Evolutionary conservation across 495 filamentous ascomycete species (phyloP).

Genomic region (Xylaria telfairii): DNA sequence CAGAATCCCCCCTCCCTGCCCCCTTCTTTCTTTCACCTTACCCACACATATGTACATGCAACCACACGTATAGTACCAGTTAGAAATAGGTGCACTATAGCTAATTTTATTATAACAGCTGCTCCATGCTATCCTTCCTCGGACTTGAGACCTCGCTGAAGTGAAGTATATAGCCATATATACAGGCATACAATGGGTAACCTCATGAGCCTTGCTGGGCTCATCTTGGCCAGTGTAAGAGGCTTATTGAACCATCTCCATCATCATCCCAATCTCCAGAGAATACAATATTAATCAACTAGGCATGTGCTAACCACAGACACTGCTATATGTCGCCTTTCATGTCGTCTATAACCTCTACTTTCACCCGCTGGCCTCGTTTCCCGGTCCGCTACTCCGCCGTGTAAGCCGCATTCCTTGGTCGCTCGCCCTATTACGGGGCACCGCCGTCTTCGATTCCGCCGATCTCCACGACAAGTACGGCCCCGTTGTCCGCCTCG

Average conservation of each 20-base stretch:
- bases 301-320: too few species aligned
- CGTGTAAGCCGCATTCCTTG: slow-evolving; percentile 46
- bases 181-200: not conserved
- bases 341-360: slow-evolving; percentile 44
- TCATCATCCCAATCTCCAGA: too few species aligned
- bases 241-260: not conserved
- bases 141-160: not conserved
- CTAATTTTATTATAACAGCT: not conserved
- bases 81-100: too few species aligned
- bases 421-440: slow-evolving; percentile 33
- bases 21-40: too few species aligned
- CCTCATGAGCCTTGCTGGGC: not conserved
- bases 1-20: too few species aligned
- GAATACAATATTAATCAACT: too few species aligned
- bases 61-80: not conserved
- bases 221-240: not conserved
- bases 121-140: not conserved
- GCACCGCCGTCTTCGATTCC: slow-evolving; percentile 47
- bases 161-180: not conserved
- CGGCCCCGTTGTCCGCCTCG: slow-evolving; percentile 60
- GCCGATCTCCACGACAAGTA: slow-evolving; percentile 54
- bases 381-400: slow-evolving; percentile 53
- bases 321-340: not conserved
- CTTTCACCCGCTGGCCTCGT: slow-evolving; percentile 54
- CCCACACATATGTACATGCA: too few species aligned